Conservation (phyloP, 2,329 filamentous ascomycete species). For the Ophiocordyceps camponoti-saundersi region DNA sequence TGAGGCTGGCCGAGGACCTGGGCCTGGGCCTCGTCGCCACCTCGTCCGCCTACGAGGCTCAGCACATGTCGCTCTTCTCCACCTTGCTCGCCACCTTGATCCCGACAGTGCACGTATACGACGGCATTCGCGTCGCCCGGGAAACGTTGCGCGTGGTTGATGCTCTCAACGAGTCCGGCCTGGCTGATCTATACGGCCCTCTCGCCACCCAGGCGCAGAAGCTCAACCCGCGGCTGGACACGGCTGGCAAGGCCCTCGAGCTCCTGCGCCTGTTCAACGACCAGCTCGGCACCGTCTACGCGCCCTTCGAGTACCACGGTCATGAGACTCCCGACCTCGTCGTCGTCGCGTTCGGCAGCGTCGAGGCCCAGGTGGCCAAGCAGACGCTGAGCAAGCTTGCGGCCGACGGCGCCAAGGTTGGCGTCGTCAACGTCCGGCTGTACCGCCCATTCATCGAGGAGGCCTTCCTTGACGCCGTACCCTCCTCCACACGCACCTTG, state of each 20-base stretch:
- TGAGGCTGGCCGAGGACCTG: constrained; percentile 75
- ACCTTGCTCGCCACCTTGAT: constrained; percentile 63
- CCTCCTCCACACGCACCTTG: constrained; percentile 56
- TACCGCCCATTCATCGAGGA: constrained; percentile 95
- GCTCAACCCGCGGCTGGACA: constrained; percentile 52
- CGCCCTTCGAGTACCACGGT: constrained; percentile 85
- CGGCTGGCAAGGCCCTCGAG: constrained; percentile 53
- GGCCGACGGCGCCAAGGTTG: constrained; percentile 58
- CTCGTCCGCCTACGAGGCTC: constrained; percentile 73
- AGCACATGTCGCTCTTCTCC: constrained; percentile 87
- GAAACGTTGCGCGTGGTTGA: constrained; percentile 74
- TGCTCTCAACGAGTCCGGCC: constrained; percentile 53
- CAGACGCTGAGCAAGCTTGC: constrained; percentile 63
- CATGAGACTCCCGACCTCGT: constrained; percentile 66
- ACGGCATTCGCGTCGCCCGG: constrained; percentile 66
- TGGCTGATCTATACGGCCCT: constrained; percentile 52
- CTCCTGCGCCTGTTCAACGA: constrained; percentile 65
- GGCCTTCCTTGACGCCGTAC: constrained; percentile 70
- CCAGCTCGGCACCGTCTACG: constrained; percentile 85
- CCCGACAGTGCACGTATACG: constrained; percentile 78
- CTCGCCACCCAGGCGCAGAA: constrained; percentile 44
- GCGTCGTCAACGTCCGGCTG: constrained; percentile 78
- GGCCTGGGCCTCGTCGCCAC: constrained; percentile 76
- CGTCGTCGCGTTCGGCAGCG: constrained; percentile 80
- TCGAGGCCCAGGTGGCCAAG: constrained; percentile 71